These are phyloP conservation scores for Diversispora eburnea DNA, from an alignment of 192 early-diverging fungal species.

Conservation along the genomic window DNA sequence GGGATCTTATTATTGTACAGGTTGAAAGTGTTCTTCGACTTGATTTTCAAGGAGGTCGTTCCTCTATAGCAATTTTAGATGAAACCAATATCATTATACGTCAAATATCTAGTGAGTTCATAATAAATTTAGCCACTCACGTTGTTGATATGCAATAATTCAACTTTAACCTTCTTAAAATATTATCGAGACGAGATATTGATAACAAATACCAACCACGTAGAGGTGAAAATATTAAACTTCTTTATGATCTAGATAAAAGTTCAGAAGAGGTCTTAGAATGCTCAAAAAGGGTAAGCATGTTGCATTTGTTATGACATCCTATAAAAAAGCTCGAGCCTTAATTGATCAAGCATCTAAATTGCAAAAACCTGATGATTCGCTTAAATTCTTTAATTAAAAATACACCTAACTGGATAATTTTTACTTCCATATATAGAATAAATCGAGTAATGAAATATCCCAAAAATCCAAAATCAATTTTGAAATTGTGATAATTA, in stretches of 20 bases:
- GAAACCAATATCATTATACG: slow-evolving; percentile 4
- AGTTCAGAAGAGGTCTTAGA: slow-evolving; percentile 22
- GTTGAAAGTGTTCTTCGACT: slow-evolving; percentile 18
- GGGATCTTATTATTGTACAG: slow-evolving; percentile 20
- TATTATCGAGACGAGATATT: background rate
- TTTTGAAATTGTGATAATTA: no score
- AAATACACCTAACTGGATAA: no score
- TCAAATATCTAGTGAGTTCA: slow-evolving; percentile 19
- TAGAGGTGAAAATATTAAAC: background rate
- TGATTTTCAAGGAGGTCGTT: slow-evolving; percentile 15
- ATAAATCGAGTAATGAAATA: no score
- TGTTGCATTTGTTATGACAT: slow-evolving; percentile 11
- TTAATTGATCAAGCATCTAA: slow-evolving; percentile 18
- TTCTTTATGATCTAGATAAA: slow-evolving; percentile 13
- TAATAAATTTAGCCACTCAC: background rate
- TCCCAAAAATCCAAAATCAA: no score
- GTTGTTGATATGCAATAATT: slow-evolving; percentile 8
- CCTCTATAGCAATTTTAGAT: slow-evolving; percentile 21
- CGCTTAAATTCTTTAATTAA: no score
- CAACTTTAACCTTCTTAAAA: slow-evolving; percentile 3
- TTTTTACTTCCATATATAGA: no score
- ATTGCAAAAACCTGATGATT: slow-evolving; percentile 21
- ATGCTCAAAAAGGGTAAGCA: slow-evolving; percentile 12
- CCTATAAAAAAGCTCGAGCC: slow-evolving; percentile 15
- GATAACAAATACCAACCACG: slow-evolving; percentile 15